These are phyloP conservation scores for Malus hybrid DNA, from an alignment of 331 rosid species.

Conservation along the genomic window DNA sequence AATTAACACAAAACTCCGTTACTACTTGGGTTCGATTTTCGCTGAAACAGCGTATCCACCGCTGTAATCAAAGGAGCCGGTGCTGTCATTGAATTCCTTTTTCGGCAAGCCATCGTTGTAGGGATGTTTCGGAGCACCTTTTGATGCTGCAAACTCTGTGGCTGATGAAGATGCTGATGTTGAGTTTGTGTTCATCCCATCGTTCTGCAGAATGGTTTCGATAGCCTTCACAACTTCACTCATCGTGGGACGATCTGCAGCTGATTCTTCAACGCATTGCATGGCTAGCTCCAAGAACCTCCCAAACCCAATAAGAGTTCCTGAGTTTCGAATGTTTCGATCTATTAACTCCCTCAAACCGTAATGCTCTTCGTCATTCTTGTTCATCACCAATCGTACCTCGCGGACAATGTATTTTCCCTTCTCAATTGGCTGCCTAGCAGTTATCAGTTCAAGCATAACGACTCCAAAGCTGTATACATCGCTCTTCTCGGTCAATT, in stretches of 20 bases:
- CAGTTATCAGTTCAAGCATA: constrained; percentile 77
- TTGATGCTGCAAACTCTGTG: constrained; percentile 60
- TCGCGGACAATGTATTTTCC: constrained; percentile 85
- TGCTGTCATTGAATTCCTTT: constrained; percentile 44
- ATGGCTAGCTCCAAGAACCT: constrained; percentile 74
- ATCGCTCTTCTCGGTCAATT: constrained; percentile 81
- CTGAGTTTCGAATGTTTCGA: constrained; percentile 44
- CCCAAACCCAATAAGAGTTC: constrained; percentile 46
- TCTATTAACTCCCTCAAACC: constrained; percentile 68
- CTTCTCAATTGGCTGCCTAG: constrained; percentile 79
- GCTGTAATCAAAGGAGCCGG: constrained; percentile 60
- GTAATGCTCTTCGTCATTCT: constrained; percentile 48
- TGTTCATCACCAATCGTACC: constrained; percentile 37
- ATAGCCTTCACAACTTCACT: constrained; percentile 75
- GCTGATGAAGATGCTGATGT: constrained; percentile 93
- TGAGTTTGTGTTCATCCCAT: constrained; percentile 75
- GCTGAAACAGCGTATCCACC: constrained; percentile 63
- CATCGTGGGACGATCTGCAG: constrained; percentile 81
- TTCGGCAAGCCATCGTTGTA: constrained; percentile 46
- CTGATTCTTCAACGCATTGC: constrained; percentile 84
- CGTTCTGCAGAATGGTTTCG: constrained; percentile 70
- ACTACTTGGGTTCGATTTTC: constrained; percentile 77
- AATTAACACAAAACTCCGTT: neutral
- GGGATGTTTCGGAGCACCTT: constrained; percentile 56
- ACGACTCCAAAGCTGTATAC: constrained; percentile 93